phyloP scores from a whole-genome alignment of 1,139 yeast genomes.

The Pichia sp. region DNA sequence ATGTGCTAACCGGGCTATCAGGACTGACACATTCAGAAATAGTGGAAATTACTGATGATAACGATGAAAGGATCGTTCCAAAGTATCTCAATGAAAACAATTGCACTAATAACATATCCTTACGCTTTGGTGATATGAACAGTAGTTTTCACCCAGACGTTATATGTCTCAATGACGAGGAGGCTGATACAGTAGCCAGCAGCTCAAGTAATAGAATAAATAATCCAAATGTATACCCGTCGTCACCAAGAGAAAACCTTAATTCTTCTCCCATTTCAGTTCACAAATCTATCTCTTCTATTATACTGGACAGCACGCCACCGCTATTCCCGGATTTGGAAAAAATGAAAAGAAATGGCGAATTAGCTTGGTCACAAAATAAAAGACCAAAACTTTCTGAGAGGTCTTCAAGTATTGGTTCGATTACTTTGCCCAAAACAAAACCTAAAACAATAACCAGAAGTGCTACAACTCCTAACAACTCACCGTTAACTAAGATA shows the following conservation, averaged over 20 bases:
- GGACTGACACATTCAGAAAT: neutral
- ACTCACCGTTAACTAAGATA: neutral
- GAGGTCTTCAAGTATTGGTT: neutral
- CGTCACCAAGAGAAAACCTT: conserved; percentile 1
- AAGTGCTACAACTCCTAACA: neutral
- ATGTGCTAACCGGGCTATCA: no score
- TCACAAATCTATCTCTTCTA: neutral
- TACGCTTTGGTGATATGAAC: neutral
- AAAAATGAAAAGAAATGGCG: neutral
- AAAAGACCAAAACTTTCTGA: neutral
- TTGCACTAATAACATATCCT: neutral
- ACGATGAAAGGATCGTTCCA: neutral
- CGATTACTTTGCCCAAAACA: neutral
- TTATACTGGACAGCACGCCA: neutral
- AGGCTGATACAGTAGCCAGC: neutral
- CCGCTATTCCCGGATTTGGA: neutral
- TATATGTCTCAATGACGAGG: conserved; percentile 1
- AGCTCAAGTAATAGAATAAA: neutral
- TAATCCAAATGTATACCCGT: neutral
- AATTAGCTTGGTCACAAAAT: neutral
- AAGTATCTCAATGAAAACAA: neutral
- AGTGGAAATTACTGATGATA: neutral
- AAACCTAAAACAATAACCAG: neutral
- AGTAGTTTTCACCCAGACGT: neutral
- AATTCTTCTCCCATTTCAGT: neutral